Evolutionary conservation across 805 yeast genomes (phyloP).

Genomic region (Yamadazyma paraphyllophila): DNA sequence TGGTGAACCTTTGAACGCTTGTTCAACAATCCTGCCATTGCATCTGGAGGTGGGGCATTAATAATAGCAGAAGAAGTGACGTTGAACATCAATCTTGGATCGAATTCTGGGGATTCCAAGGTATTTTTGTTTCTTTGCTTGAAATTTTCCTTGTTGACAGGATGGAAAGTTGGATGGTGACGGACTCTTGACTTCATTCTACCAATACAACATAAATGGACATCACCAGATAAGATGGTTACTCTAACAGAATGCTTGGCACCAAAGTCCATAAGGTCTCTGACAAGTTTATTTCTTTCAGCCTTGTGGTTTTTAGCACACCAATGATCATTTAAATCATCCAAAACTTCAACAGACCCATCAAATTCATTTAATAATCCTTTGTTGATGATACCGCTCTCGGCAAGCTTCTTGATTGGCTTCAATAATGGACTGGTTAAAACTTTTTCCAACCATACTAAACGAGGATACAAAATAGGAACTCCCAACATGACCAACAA

Average conservation of each 20-base stretch:
- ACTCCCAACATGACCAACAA: slow-evolving; percentile 84
- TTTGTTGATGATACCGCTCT: slow-evolving; percentile 58
- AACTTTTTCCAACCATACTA: slow-evolving; percentile 84
- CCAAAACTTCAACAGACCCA: slow-evolving; percentile 86
- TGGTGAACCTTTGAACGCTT: slow-evolving; percentile 68
- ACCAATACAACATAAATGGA: slow-evolving; percentile 84
- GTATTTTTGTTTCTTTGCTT: slow-evolving; percentile 40
- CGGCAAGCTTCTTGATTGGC: slow-evolving; percentile 62
- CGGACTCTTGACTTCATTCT: slow-evolving; percentile 60
- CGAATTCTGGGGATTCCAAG: slow-evolving; percentile 55
- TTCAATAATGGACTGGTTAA: slow-evolving; percentile 56
- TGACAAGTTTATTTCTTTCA: slow-evolving; percentile 74
- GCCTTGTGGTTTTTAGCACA: slow-evolving; percentile 82
- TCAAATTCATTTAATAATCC: slow-evolving; percentile 90
- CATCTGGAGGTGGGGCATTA: slow-evolving; percentile 90
- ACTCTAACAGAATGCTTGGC: slow-evolving; percentile 63
- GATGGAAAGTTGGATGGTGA: slow-evolving; percentile 27
- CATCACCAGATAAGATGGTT: slow-evolving; percentile 90
- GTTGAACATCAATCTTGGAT: slow-evolving; percentile 76
- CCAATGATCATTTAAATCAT: slow-evolving; percentile 97
- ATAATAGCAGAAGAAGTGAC: slow-evolving; percentile 87
- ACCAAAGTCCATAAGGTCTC: slow-evolving; percentile 63
- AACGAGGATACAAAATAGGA: slow-evolving; percentile 91
- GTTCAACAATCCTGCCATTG: slow-evolving; percentile 73
- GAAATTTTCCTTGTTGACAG: slow-evolving; percentile 18